Evolutionary conservation across 805 yeast species (phyloP).

Genomic region (Middelhovenomyces tepae): DNA sequence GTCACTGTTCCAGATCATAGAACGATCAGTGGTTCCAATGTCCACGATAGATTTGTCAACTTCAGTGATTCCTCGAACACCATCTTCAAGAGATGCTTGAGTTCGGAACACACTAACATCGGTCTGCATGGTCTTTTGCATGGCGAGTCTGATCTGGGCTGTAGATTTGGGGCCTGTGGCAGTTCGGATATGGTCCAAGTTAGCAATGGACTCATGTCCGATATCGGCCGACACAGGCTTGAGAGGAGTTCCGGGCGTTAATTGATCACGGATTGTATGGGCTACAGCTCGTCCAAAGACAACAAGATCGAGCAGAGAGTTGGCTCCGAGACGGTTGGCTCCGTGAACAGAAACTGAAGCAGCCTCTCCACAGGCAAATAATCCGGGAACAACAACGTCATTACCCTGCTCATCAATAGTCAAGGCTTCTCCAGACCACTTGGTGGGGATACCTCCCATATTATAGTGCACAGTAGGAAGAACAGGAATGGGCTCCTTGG

Average conservation of each 20-base stretch:
- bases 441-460: slow-evolving; percentile 99
- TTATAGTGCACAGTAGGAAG: slow-evolving; percentile 98
- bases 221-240: slow-evolving; percentile 74
- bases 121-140: slow-evolving; percentile 95
- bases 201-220: slow-evolving; percentile 83
- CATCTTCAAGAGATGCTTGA: slow-evolving; percentile 83
- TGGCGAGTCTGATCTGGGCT: slow-evolving; percentile 78
- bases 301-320: slow-evolving; percentile 90
- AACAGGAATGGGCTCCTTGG: slow-evolving; percentile 98
- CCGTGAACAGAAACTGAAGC: slow-evolving; percentile 99
- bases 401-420: slow-evolving; percentile 78
- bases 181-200: slow-evolving; percentile 79
- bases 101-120: slow-evolving; percentile 96
- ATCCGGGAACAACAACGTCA: slow-evolving; percentile 86
- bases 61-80: slow-evolving; percentile 68
- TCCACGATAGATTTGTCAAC: slow-evolving; percentile 69
- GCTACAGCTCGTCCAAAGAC: slow-evolving; percentile 98
- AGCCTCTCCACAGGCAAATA: slow-evolving; percentile 96
- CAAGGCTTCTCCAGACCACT: slow-evolving; percentile 91
- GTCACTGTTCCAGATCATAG: slow-evolving; percentile 98
- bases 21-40: slow-evolving; percentile 85
- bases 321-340: slow-evolving; percentile 98
- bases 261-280: slow-evolving; percentile 75
- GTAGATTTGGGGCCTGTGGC: slow-evolving; percentile 78
- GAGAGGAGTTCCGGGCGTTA: slow-evolving; percentile 84